Base-by-base conservation (phyloP, 2,329 filamentous ascomycete genomes). In the Setomelanomma holmii region DNA sequence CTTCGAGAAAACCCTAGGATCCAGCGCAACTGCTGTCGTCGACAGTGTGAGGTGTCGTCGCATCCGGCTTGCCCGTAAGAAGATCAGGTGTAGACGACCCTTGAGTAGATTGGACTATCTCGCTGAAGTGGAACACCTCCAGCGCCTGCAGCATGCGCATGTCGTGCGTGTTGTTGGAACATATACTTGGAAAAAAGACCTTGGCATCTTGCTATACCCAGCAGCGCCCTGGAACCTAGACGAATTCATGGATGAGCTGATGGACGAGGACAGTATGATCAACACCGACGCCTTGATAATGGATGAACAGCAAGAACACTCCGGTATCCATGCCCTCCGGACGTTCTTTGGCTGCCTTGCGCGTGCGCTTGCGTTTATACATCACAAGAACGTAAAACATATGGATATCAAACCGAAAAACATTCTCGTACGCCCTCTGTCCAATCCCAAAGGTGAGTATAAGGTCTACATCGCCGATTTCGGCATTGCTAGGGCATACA, bases 381-480 rank as follows among this genome's bases (percentile, higher is more conserved):
- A 67, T 24, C 5, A 16, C 4, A 19, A 41, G 0, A 33, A 40
- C 3, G 45, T 61, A 1, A 67, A 65, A 20, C 64, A 69, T 41
- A 65, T 62, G 63, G 63, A 67, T 21, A 65, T 69, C 56, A 65
- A 67, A 23, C 66, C 64, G 0, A 33, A 55, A 17, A 69, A 67
- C 19, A 16, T 67, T 1, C 53, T 69, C 1, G 55, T 69, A 2
- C 57, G 58, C n/a, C 11, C 43, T 5, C 21, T 20, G 12, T 22
- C 21, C 12, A 24, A 39, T 8, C 2, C 2, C 5, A 30, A 30
- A 6, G 12, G 24, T 30, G 27, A 8, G 27, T 63, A 45, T 46
- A 55, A 45, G n/a, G 46, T 68, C 6, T 66, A 66, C 24, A 35
- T 69, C 8, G 55, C 64, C 8, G 63, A 66, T 43, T 67, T 69